These are phyloP conservation scores for Apiospora malaysiana DNA, from an alignment of 2,329 filamentous ascomycete species.

Conservation along the genomic window DNA sequence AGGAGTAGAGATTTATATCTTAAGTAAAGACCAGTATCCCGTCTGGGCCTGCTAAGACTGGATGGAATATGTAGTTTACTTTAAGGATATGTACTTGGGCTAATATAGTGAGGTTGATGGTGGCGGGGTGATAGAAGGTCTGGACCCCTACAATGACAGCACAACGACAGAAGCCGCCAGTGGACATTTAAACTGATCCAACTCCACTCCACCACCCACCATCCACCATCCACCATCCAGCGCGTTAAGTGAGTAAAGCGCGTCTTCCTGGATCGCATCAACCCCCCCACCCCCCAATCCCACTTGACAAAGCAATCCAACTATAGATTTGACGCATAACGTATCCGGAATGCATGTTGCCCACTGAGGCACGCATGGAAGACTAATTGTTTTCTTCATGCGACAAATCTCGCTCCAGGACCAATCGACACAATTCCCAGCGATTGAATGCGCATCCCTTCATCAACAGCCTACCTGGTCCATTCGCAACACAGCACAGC, in stretches of 20 bases:
- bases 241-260: slow-evolving; percentile 13
- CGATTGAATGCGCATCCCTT: background rate
- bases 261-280: background rate
- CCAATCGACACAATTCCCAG: background rate
- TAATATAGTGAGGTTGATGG: background rate
- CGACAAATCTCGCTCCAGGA: background rate
- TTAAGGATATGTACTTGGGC: background rate
- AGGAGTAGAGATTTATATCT: background rate
- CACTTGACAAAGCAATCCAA: background rate
- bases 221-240: background rate
- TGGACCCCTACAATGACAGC: background rate
- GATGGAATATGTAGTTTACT: background rate
- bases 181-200: background rate
- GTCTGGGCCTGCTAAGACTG: background rate
- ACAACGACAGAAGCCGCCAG: background rate
- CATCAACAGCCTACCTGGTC: background rate
- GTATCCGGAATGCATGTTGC: background rate
- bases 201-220: background rate
- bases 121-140: background rate
- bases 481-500: background rate
- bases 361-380: background rate
- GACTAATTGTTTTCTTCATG: background rate
- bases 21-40: background rate
- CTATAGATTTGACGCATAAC: background rate
- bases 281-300: background rate